Conservation (phyloP, 1,284 basidiomycete species). For the Coniferiporia weirii region DNA sequence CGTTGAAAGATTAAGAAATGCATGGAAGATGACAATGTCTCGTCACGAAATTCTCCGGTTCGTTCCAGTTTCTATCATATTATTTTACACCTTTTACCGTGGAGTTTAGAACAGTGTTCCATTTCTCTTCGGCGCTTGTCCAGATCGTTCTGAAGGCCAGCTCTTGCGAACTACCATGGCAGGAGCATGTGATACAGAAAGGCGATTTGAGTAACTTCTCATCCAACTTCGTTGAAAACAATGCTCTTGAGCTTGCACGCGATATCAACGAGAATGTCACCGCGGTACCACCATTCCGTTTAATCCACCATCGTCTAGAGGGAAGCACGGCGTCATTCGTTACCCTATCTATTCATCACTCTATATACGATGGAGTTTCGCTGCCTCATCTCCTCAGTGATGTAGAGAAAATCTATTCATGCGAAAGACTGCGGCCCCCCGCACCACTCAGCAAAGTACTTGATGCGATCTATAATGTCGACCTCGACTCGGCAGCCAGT, state of each 20-base stretch:
- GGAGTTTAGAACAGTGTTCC: constrained; percentile 38
- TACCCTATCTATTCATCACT: constrained; percentile 43
- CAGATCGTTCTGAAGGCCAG: constrained; percentile 36
- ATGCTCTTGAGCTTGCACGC: constrained; percentile 29
- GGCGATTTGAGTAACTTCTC: constrained; percentile 25
- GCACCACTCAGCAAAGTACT: constrained; percentile 29
- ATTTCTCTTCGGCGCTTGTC: constrained; percentile 35
- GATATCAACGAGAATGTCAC: constrained; percentile 33
- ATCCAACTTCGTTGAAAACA: constrained; percentile 29
- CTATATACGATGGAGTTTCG: constrained; percentile 43
- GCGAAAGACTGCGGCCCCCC: constrained; percentile 19
- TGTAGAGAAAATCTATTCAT: constrained; percentile 32
- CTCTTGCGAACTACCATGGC: constrained; percentile 27
- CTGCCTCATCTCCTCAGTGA: constrained; percentile 37
- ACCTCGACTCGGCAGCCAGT: constrained; percentile 27
- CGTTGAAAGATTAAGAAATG: constrained; percentile 26
- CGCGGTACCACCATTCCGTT: constrained; percentile 33
- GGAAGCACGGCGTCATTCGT: constrained; percentile 21
- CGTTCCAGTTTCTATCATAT: constrained; percentile 12
- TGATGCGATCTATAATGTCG: constrained; percentile 29
- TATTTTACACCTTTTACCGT: neutral
- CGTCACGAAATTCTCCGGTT: constrained; percentile 40
- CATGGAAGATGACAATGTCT: constrained; percentile 33
- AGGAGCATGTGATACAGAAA: constrained; percentile 18
- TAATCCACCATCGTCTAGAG: constrained; percentile 28